Conservation (phyloP, 2,329 filamentous ascomycete species). For the Fusarium subglutinans region DNA sequence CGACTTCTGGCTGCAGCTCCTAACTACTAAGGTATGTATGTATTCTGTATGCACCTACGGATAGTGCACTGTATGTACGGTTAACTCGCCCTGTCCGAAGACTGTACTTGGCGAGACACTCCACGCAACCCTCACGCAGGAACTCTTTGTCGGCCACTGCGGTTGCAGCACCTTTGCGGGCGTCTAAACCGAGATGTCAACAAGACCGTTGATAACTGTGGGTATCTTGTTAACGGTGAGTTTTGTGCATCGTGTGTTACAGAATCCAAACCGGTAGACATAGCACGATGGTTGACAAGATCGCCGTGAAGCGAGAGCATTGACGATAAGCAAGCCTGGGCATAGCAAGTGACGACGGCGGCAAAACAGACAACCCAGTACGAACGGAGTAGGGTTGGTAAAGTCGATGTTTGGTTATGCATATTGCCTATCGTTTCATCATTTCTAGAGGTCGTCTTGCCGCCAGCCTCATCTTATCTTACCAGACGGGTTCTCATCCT, state of each 20-base stretch:
- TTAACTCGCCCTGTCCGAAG: constrained; percentile 27
- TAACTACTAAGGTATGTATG: background rate
- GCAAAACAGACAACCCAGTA: constrained; percentile 18
- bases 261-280: background rate
- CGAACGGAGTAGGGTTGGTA: background rate
- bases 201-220: background rate
- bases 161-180: constrained; percentile 19
- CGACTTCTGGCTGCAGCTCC: constrained; percentile 13
- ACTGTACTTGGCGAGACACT: constrained; percentile 24
- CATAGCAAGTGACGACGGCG: constrained; percentile 26
- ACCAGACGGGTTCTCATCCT: constrained; percentile 12
- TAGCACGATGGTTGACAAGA: constrained; percentile 1
- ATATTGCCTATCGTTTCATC: constrained; percentile 15
- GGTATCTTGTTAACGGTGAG: background rate
- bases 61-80: constrained; percentile 1
- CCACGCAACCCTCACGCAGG: constrained; percentile 38
- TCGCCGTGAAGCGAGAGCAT: constrained; percentile 5
- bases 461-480: constrained; percentile 24
- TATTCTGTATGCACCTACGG: background rate
- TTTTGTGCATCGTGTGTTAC: constrained; percentile 10
- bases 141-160: constrained; percentile 29
- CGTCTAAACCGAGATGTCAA: constrained; percentile 6
- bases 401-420: constrained; percentile 3
- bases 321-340: constrained; percentile 6
- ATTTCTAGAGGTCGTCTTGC: constrained; percentile 19